Percentiles rank a stretch among this genome's conserved stretches.
These are phyloP conservation scores for Colletotrichum salicis DNA, from an alignment of 2,329 filamentous ascomycete species.

Conservation along the genomic window DNA sequence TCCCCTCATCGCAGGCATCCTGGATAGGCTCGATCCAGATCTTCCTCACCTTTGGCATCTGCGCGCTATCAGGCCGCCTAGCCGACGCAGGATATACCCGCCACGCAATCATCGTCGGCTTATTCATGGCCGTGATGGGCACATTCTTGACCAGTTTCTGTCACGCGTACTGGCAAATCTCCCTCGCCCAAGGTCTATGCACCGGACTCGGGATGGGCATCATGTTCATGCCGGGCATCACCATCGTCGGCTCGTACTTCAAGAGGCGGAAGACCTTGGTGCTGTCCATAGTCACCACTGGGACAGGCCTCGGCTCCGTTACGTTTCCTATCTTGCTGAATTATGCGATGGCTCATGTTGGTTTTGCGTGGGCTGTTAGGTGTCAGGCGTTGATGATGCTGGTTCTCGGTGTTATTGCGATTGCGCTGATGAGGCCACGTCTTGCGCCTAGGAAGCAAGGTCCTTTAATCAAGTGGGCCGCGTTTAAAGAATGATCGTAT, in stretches of 20 bases:
- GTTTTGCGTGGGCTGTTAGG: conserved; percentile 74
- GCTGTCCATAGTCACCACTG: conserved; percentile 68
- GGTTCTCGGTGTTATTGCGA: conserved; percentile 50
- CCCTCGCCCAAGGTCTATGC: conserved; percentile 66
- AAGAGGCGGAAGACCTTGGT: conserved; percentile 67
- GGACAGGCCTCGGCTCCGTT: conserved; percentile 70
- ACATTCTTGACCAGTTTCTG: conserved; percentile 57
- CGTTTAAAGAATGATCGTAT: no score
- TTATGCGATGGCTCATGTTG: conserved; percentile 67
- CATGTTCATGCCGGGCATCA: conserved; percentile 63
- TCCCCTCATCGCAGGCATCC: conserved; percentile 51
- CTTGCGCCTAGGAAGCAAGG: conserved; percentile 57
- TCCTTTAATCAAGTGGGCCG: no score
- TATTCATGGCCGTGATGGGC: conserved; percentile 56
- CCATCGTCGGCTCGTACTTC: conserved; percentile 71
- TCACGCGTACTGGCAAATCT: conserved; percentile 57
- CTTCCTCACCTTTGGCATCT: conserved; percentile 53
- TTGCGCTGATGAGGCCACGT: conserved; percentile 57
- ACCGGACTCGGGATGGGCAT: conserved; percentile 66
- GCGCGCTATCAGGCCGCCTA: conserved; percentile 53
- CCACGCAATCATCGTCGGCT: conserved; percentile 45
- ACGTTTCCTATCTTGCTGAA: conserved; percentile 69
- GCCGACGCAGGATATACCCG: conserved; percentile 55
- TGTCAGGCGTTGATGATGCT: conserved; percentile 70
- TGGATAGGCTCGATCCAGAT: conserved; percentile 62